These are phyloP conservation scores for Amesomyces nigricolor DNA, from an alignment of 2,329 filamentous ascomycete genomes.

Conservation along the genomic window DNA sequence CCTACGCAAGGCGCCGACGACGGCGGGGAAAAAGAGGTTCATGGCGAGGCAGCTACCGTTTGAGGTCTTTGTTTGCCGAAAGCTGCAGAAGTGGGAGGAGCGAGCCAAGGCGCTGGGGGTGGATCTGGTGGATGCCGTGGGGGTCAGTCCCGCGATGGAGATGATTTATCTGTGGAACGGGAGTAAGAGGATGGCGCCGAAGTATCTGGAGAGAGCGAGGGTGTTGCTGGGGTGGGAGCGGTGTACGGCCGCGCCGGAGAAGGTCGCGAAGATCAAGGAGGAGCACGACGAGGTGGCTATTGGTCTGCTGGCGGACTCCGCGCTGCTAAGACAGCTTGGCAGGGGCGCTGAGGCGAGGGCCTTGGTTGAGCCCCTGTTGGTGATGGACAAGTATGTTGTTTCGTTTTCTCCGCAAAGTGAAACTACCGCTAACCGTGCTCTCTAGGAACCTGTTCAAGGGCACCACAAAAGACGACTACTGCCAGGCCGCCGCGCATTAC, in stretches of 20 bases:
- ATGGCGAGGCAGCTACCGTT: slow-evolving; percentile 87
- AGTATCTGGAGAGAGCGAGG: slow-evolving; percentile 60
- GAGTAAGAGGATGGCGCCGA: slow-evolving; percentile 67
- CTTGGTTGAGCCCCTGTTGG: slow-evolving; percentile 60
- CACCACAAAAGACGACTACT: slow-evolving; percentile 61
- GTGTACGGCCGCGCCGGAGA: slow-evolving; percentile 44
- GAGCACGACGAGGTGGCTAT: slow-evolving; percentile 59
- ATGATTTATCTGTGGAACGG: slow-evolving; percentile 96
- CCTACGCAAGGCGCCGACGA: slow-evolving; percentile 63
- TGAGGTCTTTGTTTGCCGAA: slow-evolving; percentile 77
- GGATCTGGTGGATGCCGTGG: slow-evolving; percentile 72
- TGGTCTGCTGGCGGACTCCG: slow-evolving; percentile 59
- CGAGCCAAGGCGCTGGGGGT: slow-evolving; percentile 62
- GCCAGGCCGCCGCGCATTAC: slow-evolving; percentile 70
- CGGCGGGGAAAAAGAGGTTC: slow-evolving; percentile 81
- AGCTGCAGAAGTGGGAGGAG: slow-evolving; percentile 82
- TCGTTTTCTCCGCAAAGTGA: not conserved
- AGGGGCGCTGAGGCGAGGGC: slow-evolving; percentile 59
- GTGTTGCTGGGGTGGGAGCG: slow-evolving; percentile 59
- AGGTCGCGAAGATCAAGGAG: slow-evolving; percentile 42
- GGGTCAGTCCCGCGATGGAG: slow-evolving; percentile 75
- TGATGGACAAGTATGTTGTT: slow-evolving; percentile 52
- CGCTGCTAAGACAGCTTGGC: slow-evolving; percentile 59
- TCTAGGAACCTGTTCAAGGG: slow-evolving; percentile 52
- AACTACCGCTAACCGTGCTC: not conserved